These are phyloP conservation scores for Sclerotinia nivalis DNA, from an alignment of 2,329 filamentous ascomycete species.

Conservation along the genomic window DNA sequence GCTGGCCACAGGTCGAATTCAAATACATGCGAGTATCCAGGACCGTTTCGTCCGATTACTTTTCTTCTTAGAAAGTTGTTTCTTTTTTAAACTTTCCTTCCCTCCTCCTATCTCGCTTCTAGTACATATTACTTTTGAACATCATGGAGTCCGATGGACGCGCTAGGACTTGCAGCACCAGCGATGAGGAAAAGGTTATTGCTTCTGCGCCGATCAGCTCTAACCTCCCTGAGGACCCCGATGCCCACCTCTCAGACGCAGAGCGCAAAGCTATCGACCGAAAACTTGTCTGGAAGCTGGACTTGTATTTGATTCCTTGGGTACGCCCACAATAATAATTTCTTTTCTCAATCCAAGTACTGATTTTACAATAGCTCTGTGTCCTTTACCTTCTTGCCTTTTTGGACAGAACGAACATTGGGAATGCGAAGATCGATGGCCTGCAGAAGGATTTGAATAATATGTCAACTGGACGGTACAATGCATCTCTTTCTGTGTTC, in stretches of 20 bases:
- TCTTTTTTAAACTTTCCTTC: background rate
- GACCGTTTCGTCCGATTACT: background rate
- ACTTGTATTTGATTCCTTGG: slow-evolving; percentile 62
- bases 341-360: background rate
- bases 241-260: slow-evolving; percentile 63
- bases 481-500: slow-evolving; percentile 76
- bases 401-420: slow-evolving; percentile 77
- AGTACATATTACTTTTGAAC: background rate
- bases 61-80: background rate
- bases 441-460: slow-evolving; percentile 59
- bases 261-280: slow-evolving; percentile 62
- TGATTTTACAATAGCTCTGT: slow-evolving; percentile 51
- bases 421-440: slow-evolving; percentile 66
- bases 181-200: slow-evolving; percentile 23
- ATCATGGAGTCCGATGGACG: slow-evolving; percentile 19
- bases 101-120: background rate
- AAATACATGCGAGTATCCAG: background rate
- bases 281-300: slow-evolving; percentile 62
- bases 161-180: slow-evolving; percentile 10
- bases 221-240: slow-evolving; percentile 50
- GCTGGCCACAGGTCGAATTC: background rate
- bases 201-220: background rate
- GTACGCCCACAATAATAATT: slow-evolving; percentile 30
- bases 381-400: slow-evolving; percentile 77
- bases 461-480: slow-evolving; percentile 68